These are phyloP conservation scores for Cladosporium halotolerans DNA, from an alignment of 2,329 filamentous ascomycete genomes.

Conservation along the genomic window DNA sequence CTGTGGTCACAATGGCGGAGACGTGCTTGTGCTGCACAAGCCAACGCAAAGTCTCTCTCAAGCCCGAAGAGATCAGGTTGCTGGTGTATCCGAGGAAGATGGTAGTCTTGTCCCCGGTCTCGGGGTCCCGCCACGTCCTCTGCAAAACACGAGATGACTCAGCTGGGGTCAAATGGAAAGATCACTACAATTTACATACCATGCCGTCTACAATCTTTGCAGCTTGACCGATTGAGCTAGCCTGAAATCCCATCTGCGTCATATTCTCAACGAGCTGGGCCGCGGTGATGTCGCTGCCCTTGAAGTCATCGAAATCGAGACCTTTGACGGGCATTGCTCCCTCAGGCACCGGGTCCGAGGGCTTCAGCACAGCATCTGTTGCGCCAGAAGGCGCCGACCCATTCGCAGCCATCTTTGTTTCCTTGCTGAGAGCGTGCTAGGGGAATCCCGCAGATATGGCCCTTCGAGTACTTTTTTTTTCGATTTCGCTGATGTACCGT, in stretches of 20 bases:
- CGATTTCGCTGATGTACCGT: not conserved
- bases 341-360: conserved; percentile 74
- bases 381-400: conserved; percentile 38
- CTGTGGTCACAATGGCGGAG: conserved; percentile 88
- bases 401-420: conserved; percentile 24
- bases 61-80: conserved; percentile 92
- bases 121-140: conserved; percentile 72
- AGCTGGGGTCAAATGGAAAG: not conserved
- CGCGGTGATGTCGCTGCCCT: conserved; percentile 68
- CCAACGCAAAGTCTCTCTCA: conserved; percentile 86
- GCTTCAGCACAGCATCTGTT: conserved; percentile 76
- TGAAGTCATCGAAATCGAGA: conserved; percentile 83
- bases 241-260: conserved; percentile 80
- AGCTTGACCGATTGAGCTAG: conserved; percentile 74
- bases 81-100: conserved; percentile 98
- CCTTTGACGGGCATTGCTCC: conserved; percentile 78
- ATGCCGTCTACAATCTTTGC: conserved; percentile 92
- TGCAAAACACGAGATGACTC: conserved; percentile 16
- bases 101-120: conserved; percentile 73
- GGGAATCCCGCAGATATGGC: too few relatives aligned
- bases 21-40: conserved; percentile 89
- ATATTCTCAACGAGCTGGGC: conserved; percentile 78
- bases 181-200: conserved; percentile 48
- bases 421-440: not conserved
- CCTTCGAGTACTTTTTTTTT: not conserved